These are phyloP conservation scores for Termitomyces sp. DNA, from an alignment of 768 basidiomycete genomes.

Conservation along the genomic window DNA sequence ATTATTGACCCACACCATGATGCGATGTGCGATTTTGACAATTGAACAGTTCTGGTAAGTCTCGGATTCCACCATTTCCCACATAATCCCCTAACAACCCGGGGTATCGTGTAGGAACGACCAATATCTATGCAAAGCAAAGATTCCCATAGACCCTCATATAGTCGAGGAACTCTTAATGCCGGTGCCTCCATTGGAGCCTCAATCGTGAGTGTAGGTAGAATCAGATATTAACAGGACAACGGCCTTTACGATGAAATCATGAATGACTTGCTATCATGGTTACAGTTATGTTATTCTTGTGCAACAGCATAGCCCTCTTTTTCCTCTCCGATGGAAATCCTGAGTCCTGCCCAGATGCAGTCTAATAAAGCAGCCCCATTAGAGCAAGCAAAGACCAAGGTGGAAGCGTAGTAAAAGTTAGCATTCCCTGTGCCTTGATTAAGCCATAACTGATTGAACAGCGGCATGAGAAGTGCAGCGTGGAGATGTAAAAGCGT, in stretches of 20 bases:
- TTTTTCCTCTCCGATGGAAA: slow-evolving; percentile 54
- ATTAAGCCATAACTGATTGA: slow-evolving; percentile 86
- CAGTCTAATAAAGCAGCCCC: slow-evolving; percentile 81
- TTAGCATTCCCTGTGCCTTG: slow-evolving; percentile 96
- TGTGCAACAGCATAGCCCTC: slow-evolving; percentile 56
- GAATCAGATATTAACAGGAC: neutral
- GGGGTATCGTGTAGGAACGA: slow-evolving; percentile 37
- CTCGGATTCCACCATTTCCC: neutral
- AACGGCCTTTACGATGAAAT: neutral
- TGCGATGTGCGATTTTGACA: neutral
- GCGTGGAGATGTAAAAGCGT: slow-evolving; percentile 80
- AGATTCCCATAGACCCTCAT: slow-evolving; percentile 34
- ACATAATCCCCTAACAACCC: neutral
- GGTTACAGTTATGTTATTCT: slow-evolving; percentile 30
- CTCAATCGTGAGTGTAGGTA: neutral
- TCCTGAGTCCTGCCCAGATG: slow-evolving; percentile 76
- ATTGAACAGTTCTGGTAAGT: slow-evolving; percentile 37
- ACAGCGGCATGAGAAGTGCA: slow-evolving; percentile 79
- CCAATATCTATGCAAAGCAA: slow-evolving; percentile 41
- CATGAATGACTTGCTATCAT: neutral
- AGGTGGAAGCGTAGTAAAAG: slow-evolving; percentile 94
- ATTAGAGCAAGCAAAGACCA: slow-evolving; percentile 88
- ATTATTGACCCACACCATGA: slow-evolving; percentile 6
- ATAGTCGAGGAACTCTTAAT: slow-evolving; percentile 38
- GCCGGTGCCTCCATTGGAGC: slow-evolving; percentile 15